A percentile compares a stretch with the other conserved stretches of the same genome.
These are phyloP conservation scores for Calonectria ilicicola DNA, from an alignment of 2,329 filamentous ascomycete species.

Conservation along the genomic window DNA sequence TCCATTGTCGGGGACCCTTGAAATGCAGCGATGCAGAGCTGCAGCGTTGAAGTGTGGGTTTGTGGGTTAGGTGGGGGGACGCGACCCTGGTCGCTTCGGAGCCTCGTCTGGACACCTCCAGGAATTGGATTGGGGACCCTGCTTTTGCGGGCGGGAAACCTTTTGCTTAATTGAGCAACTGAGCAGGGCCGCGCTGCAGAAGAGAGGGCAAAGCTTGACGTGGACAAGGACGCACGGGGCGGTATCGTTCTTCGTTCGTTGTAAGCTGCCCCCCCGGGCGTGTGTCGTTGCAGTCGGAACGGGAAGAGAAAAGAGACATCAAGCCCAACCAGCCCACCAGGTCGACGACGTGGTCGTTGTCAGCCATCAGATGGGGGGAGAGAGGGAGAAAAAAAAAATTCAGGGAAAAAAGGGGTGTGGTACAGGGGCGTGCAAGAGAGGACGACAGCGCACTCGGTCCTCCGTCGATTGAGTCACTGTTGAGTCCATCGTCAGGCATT, in stretches of 20 bases:
- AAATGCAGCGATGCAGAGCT: constrained; percentile 11
- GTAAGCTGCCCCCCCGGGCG: not conserved
- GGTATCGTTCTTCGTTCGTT: not conserved
- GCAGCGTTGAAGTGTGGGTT: constrained; percentile 20
- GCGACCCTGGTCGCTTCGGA: constrained; percentile 34
- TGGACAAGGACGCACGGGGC: not conserved
- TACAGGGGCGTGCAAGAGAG: not conserved
- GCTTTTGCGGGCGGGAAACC: not conserved
- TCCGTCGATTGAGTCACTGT: constrained; percentile 10
- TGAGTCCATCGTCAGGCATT: not conserved
- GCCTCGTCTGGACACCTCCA: constrained; percentile 36
- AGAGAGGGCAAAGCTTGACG: not conserved
- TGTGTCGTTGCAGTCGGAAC: not conserved
- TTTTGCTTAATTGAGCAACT: constrained; percentile 7
- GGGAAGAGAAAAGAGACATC: constrained; percentile 6
- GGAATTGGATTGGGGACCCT: constrained; percentile 3
- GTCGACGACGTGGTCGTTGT: constrained; percentile 8
- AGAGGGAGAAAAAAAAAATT: not conserved
- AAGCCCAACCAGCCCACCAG: not conserved
- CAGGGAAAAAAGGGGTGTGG: not conserved
- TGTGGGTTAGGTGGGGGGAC: constrained; percentile 37
- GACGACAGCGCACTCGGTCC: not conserved
- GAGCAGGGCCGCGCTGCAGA: not conserved
- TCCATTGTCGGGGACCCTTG: not conserved
- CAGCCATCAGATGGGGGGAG: not conserved